These are phyloP conservation scores for Ustilago bromivora DNA, from an alignment of 1,284 basidiomycete genomes.

Conservation along the genomic window DNA sequence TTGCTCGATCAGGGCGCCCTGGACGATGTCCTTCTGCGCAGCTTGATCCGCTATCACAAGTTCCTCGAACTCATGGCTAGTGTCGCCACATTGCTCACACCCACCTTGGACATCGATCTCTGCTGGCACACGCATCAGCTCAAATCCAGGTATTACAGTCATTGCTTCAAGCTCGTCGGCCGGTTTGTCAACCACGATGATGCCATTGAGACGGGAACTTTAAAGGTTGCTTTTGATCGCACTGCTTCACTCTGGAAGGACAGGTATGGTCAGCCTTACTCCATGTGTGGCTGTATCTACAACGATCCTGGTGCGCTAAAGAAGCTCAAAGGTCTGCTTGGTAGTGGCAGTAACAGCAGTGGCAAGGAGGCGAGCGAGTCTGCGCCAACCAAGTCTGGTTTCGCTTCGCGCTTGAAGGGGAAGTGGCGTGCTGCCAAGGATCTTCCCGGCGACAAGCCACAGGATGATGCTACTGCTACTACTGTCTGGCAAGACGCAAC, in stretches of 20 bases:
- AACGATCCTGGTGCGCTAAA: conserved; percentile 41
- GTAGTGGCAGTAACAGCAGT: conserved; percentile 11
- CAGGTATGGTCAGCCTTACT: conserved; percentile 52
- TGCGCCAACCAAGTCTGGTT: conserved; percentile 11
- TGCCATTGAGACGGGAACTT: conserved; percentile 53
- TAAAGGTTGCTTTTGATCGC: conserved; percentile 53
- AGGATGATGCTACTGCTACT: background rate
- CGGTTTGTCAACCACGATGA: conserved; percentile 63
- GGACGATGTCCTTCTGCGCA: conserved; percentile 35
- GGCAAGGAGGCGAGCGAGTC: conserved; percentile 5
- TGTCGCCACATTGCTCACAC: conserved; percentile 33
- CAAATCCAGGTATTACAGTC: conserved; percentile 33
- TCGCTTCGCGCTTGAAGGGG: conserved; percentile 34
- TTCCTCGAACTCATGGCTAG: conserved; percentile 44
- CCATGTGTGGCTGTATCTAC: conserved; percentile 53
- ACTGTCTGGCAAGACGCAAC: conserved; percentile 41
- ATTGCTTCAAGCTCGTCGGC: conserved; percentile 44
- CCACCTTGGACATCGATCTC: conserved; percentile 63
- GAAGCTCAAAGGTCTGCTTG: conserved; percentile 36
- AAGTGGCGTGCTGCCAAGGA: conserved; percentile 44
- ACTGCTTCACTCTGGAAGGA: conserved; percentile 52
- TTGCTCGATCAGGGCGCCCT: conserved; percentile 31
- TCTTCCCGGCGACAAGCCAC: conserved; percentile 34
- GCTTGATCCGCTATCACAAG: conserved; percentile 54
- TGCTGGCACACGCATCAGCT: conserved; percentile 63